These are phyloP conservation scores for Tilletia indica DNA, from an alignment of 1,284 basidiomycete genomes.

Conservation along the genomic window DNA sequence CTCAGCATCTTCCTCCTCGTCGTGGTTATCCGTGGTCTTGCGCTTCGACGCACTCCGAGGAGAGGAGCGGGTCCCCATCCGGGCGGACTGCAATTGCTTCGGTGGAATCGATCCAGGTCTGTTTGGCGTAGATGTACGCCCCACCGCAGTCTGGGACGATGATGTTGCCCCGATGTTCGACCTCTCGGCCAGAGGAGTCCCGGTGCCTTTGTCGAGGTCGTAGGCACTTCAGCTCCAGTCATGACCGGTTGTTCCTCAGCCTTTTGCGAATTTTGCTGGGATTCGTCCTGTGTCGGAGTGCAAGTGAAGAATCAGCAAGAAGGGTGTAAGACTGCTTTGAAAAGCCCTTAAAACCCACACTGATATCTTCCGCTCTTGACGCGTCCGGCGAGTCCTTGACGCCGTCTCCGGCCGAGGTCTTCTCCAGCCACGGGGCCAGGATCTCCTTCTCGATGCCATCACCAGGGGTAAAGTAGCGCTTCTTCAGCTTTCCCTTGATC, in stretches of 20 bases:
- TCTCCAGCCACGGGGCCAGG: neutral
- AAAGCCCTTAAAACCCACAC: neutral
- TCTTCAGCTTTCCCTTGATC: neutral
- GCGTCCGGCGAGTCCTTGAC: neutral
- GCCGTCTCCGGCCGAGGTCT: neutral
- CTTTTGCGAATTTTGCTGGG: neutral
- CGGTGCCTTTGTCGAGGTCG: too few species aligned
- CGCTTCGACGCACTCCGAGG: conserved; percentile 15
- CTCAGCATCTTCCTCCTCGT: neutral
- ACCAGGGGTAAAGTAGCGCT: conserved; percentile 17
- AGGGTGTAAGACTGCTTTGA: neutral
- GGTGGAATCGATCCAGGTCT: neutral
- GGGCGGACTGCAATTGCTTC: neutral
- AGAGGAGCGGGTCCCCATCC: neutral
- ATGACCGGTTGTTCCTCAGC: too few species aligned
- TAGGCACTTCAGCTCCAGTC: too few species aligned
- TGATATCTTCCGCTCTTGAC: neutral
- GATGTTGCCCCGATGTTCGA: neutral
- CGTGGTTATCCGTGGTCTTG: neutral
- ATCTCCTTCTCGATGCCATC: conserved; percentile 15
- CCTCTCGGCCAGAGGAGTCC: too few species aligned
- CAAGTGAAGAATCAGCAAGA: neutral
- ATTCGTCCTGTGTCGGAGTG: neutral
- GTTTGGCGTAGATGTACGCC: neutral
- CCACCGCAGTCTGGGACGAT: neutral